Base-by-base conservation (phyloP, 441 rosid genomes). In the Raphanus hybrid region DNA sequence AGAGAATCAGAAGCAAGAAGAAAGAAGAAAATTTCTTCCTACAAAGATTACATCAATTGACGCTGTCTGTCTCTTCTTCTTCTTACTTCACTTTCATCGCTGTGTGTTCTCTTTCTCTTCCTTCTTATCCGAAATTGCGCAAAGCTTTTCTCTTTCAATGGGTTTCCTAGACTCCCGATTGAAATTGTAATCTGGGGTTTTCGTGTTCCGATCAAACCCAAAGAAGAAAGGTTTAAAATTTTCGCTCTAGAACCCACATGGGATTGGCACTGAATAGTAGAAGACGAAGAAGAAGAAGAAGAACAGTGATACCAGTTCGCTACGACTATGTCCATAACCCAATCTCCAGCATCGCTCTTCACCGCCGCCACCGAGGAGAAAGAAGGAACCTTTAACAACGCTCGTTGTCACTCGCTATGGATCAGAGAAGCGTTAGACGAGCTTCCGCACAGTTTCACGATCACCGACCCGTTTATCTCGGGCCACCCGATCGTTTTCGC, bases 401-500 rank as follows among this genome's bases (percentile, higher is more conserved):
- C 68, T 34, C 84, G 89, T 64, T 91, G 23, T 20, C 5, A 90
- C 85, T 83, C 96, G 6, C 14, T 45, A 57, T 83, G 85, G 84
- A 91, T 79, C 8, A 85, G 79, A 6, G 93, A 88, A 73, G 93
- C 86, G 8, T 91, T 94, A 58, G 91, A 90, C 75, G 92, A 82
- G 57, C 84, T 94, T 37, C 86, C 93, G 1, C 87, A 94, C 76
- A 86, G 70, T 69, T 94, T 94, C 86, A 94, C 93, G 10, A 89
- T 94, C 66, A 91, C 94, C 34, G 99, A 91, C 78, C 97, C 99
- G 55, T 79, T 82, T 63, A 81, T 91, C 15, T 77, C 92, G 68
- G 93, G 93, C 63, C 95, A 94, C 82, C 99, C 97, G 8, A 92
- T 94, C 34, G 94, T 94, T 50, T 92, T 88, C 64, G 97, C 98